These are phyloP conservation scores for Arthrinium puccinioides DNA, from an alignment of 2,329 filamentous ascomycete genomes.

Conservation along the genomic window DNA sequence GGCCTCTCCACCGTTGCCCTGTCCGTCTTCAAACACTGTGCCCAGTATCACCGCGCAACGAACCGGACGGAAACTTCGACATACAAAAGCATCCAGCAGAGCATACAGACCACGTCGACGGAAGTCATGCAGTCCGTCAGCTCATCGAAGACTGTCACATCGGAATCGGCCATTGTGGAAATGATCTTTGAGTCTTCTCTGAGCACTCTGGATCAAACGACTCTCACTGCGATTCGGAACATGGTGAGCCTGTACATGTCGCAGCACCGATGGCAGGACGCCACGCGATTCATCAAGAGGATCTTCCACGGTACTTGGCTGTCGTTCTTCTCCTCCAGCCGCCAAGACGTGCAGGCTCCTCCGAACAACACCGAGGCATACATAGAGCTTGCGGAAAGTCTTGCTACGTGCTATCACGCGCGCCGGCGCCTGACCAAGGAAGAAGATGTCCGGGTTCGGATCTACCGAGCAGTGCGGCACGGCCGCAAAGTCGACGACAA, in stretches of 20 bases:
- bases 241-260: conserved; percentile 33
- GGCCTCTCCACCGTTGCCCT: conserved; percentile 35
- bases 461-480: conserved; percentile 4
- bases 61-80: conserved; percentile 21
- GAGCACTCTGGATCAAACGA: conserved; percentile 29
- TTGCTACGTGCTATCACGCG: conserved; percentile 36
- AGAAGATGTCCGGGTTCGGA: conserved; percentile 20
- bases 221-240: conserved; percentile 30
- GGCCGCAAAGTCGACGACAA: conserved; percentile 4
- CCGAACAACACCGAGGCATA: conserved; percentile 33
- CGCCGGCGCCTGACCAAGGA: conserved; percentile 26
- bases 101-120: conserved; percentile 31
- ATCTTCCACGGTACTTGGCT: conserved; percentile 38
- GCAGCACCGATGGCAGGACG: conserved; percentile 38
- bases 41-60: conserved; percentile 27
- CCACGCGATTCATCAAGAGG: conserved; percentile 34
- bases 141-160: conserved; percentile 20
- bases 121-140: conserved; percentile 30
- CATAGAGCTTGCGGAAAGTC: conserved; percentile 35
- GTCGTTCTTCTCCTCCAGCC: conserved; percentile 33
- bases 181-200: conserved; percentile 33
- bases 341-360: conserved; percentile 35
- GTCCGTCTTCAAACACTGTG: conserved; percentile 35
- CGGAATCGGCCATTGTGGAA: conserved; percentile 34
- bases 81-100: conserved; percentile 34